Evolutionary conservation across 306 rosid genomes (phyloP).

Genomic region (Myrica gale): DNA sequence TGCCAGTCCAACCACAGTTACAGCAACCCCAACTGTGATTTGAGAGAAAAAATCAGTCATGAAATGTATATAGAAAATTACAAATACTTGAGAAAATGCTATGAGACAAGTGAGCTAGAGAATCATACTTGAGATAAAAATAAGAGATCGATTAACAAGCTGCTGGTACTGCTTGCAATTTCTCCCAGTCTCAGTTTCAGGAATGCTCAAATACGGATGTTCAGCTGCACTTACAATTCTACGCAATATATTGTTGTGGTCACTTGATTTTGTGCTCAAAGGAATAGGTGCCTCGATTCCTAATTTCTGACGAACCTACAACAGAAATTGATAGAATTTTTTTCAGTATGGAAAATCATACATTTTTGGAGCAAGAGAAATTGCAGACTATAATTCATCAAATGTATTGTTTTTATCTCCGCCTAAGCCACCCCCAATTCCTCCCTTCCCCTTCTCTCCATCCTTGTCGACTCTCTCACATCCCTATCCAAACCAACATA

Average conservation of each 20-base stretch:
- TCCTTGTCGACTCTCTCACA: background rate
- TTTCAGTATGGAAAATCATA: too few relatives aligned
- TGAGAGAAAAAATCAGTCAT: conserved; percentile 23
- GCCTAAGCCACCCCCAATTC: background rate
- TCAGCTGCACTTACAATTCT: conserved; percentile 66
- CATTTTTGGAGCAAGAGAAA: too few relatives aligned
- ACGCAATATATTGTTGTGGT: conserved; percentile 54
- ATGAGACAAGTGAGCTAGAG: conserved; percentile 18
- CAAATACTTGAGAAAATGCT: background rate
- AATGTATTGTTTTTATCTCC: background rate
- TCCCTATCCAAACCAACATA: background rate
- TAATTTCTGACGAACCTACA: conserved; percentile 69
- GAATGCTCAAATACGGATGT: conserved; percentile 81
- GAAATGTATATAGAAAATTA: conserved; percentile 15
- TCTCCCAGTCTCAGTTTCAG: conserved; percentile 85
- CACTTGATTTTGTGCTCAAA: conserved; percentile 67
- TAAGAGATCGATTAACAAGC: conserved; percentile 55
- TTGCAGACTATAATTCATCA: background rate
- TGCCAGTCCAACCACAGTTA: conserved; percentile 70
- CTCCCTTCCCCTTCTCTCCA: background rate
- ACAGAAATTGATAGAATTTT: background rate
- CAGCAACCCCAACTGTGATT: conserved; percentile 78
- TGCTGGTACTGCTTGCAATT: conserved; percentile 63
- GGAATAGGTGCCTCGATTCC: conserved; percentile 88
- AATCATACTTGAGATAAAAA: conserved; percentile 70